Conservation (phyloP, 495 filamentous ascomycete species). For the Alectoria sarmentosa region DNA sequence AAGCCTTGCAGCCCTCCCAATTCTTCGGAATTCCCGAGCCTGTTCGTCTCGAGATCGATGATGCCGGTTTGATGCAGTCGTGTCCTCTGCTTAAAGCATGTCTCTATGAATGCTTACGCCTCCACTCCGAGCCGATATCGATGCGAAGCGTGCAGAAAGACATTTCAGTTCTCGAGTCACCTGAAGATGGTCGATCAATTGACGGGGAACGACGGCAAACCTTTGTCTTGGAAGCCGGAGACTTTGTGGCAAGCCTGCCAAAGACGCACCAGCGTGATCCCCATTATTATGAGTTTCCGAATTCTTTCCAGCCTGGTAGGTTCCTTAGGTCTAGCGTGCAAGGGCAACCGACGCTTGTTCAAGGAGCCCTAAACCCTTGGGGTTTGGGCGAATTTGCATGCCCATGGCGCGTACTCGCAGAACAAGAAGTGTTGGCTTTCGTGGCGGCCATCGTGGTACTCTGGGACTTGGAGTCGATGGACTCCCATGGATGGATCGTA, state of each 20-base stretch:
- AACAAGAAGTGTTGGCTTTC: constrained; percentile 38
- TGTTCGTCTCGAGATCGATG: constrained; percentile 42
- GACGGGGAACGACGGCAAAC: not conserved
- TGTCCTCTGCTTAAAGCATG: constrained; percentile 48
- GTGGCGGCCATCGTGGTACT: constrained; percentile 42
- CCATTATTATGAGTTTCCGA: not conserved
- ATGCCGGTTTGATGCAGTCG: constrained; percentile 36
- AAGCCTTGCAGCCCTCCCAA: constrained; percentile 38
- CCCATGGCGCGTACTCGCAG: constrained; percentile 38
- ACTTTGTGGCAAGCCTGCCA: not conserved
- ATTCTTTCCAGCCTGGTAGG: not conserved
- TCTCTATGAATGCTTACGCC: constrained; percentile 48
- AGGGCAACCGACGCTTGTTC: not conserved
- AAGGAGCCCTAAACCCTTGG: not conserved
- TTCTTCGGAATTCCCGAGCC: constrained; percentile 50
- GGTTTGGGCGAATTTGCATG: not conserved
- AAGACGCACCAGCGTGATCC: not conserved
- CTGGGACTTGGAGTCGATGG: constrained; percentile 42
- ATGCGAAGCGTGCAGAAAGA: constrained; percentile 2
- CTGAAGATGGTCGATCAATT: not conserved
- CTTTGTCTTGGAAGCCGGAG: constrained; percentile 5
- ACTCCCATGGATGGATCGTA: constrained; percentile 3
- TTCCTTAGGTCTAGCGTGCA: not conserved
- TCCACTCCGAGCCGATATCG: constrained; percentile 39
- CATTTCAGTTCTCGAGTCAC: not conserved